These are phyloP conservation scores for Microdochium trichocladiopsis DNA, from an alignment of 2,329 filamentous ascomycete species.

Conservation along the genomic window DNA sequence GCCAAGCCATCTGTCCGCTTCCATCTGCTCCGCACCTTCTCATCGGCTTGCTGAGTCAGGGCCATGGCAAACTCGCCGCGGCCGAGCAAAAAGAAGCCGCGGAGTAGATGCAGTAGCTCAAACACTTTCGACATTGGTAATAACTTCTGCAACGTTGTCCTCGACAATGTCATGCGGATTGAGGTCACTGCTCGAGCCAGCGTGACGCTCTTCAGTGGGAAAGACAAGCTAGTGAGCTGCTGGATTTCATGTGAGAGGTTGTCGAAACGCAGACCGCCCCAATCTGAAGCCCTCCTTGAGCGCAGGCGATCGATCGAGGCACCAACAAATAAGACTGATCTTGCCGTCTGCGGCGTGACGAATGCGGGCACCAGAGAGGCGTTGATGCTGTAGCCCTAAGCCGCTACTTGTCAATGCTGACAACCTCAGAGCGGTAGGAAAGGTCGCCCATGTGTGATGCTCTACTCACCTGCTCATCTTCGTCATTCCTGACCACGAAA, in stretches of 20 bases:
- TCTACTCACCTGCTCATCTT: conserved; percentile 33
- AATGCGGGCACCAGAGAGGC: conserved; percentile 67
- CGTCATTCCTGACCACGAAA: conserved; percentile 57
- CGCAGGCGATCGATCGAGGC: conserved; percentile 82
- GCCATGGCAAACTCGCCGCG: conserved; percentile 88
- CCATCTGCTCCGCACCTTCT: conserved; percentile 68
- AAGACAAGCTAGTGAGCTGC: conserved; percentile 59
- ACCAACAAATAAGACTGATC: conserved; percentile 85
- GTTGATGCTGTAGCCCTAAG: conserved; percentile 52
- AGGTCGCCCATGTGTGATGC: no score
- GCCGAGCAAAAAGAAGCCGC: conserved; percentile 81
- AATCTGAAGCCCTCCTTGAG: conserved; percentile 38
- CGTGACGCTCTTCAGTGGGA: conserved; percentile 65
- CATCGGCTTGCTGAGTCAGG: conserved; percentile 78
- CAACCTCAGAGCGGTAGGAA: no score
- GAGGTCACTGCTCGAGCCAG: conserved; percentile 67
- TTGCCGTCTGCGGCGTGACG: conserved; percentile 65
- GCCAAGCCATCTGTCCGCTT: conserved; percentile 53
- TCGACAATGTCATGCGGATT: conserved; percentile 75
- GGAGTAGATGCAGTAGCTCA: conserved; percentile 68
- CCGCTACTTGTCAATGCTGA: conserved; percentile 1
- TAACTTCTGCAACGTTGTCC: conserved; percentile 75
- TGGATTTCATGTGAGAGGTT: conserved; percentile 56
- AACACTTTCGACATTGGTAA: conserved; percentile 71
- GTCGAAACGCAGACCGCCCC: conserved; percentile 15